Base-by-base conservation (phyloP, 2,329 filamentous ascomycete species). In the Colletotrichum spinosum region DNA sequence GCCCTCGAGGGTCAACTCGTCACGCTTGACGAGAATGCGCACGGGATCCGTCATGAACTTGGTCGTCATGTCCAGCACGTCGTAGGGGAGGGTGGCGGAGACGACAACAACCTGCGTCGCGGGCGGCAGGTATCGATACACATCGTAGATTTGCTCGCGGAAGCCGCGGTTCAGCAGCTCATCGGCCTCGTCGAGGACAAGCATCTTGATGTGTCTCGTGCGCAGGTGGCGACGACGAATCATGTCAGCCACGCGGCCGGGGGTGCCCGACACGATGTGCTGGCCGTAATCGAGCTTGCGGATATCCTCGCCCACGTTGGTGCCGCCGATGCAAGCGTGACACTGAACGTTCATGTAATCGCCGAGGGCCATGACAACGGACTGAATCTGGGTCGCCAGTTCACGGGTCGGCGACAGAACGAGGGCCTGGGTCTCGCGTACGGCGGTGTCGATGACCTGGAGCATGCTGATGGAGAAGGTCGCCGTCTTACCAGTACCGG, bases 321-420 rank as follows among this genome's bases (percentile, higher is more conserved):
- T 99, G 67, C 96, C 96, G 71, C 96, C 96, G 74, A 99, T 98
- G 80, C 96, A 99, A 65, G 96, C 95, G 75, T 99, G 96, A 82
- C 96, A 99, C 81, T 99, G 94, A 4, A 99, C 93, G 76, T 97
- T 97, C 96, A 99, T 98, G 85, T 97, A 99, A 80, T 99, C 96
- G 70, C 96, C 96, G n/a, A 99, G 88, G n/a, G 96, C 96, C 90
- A 98, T 97, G 72, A 99, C 92, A 65, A 99, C 96, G 41, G 93
- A 97, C 81, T 99, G 96, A 70, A 99, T 99, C 81, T 99, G 96
- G 35, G 95, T 97, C 50, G 96, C 96, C 70, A 99, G 85, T 86
- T 99, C 96, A 76, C 96, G 93, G 17, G 95, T 98, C 2, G 96
- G 96, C 4, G 96, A 97, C 8, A 99, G 88, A 9, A 99, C 94